These are phyloP conservation scores for Aspergillus fumigatus DNA, from an alignment of 2,329 filamentous ascomycete species.

Conservation along the genomic window DNA sequence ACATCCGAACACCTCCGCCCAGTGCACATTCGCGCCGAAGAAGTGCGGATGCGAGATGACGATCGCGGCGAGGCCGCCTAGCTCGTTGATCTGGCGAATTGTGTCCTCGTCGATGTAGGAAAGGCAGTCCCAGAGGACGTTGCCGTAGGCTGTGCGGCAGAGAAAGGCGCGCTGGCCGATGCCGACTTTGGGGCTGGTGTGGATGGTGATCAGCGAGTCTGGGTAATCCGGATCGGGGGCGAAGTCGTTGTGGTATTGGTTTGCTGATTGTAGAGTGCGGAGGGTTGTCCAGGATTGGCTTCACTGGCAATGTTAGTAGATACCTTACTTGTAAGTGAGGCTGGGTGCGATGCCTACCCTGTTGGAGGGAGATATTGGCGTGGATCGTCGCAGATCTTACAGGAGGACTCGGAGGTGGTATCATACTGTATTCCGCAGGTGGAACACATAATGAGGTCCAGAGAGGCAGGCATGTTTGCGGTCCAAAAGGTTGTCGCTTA, in stretches of 20 bases:
- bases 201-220: slow-evolving; percentile 19
- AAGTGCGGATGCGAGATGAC: slow-evolving; percentile 79
- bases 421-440: slow-evolving; percentile 25
- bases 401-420: slow-evolving; percentile 14
- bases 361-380: slow-evolving; percentile 25
- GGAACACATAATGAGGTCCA: slow-evolving; percentile 24
- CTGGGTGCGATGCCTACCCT: slow-evolving; percentile 15
- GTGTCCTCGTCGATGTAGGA: slow-evolving; percentile 65
- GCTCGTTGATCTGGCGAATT: slow-evolving; percentile 48
- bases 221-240: slow-evolving; percentile 11
- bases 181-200: slow-evolving; percentile 53
- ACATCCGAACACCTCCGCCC: slow-evolving; percentile 65
- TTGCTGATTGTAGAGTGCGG: slow-evolving; percentile 16
- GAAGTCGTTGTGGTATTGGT: slow-evolving; percentile 21
- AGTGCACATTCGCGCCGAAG: slow-evolving; percentile 71
- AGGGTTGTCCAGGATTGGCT: slow-evolving; percentile 29
- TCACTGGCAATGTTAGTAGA: not conserved
- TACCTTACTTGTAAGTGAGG: not conserved
- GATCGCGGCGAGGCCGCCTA: slow-evolving; percentile 67
- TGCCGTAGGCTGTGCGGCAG: slow-evolving; percentile 60
- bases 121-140: slow-evolving; percentile 76
- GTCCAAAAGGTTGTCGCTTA: not conserved
- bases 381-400: slow-evolving; percentile 30
- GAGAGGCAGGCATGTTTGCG: slow-evolving; percentile 7
- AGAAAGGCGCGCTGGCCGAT: slow-evolving; percentile 74